phyloP scores from a whole-genome alignment of 73 alveolate species.

The Stentor roeselii region DNA sequence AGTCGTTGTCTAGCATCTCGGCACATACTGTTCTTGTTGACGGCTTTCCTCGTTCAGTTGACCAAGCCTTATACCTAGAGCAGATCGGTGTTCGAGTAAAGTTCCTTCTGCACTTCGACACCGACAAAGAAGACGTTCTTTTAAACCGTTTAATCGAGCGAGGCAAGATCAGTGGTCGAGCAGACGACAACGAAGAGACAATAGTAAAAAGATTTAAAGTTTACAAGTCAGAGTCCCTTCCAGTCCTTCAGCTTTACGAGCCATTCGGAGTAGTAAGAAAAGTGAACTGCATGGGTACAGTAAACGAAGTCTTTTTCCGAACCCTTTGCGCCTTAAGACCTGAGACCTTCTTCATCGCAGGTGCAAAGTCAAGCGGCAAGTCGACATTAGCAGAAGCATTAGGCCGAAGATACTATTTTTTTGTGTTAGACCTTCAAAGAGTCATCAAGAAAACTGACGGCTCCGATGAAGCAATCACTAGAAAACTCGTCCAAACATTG shows the following conservation, averaged over 20 bases:
- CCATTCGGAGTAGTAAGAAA: constrained; percentile 68
- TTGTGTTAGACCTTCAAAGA: constrained; percentile 39
- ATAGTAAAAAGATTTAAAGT: constrained; percentile 92
- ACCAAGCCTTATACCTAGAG: constrained; percentile 74
- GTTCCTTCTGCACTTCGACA: constrained; percentile 23
- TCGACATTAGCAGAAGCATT: constrained; percentile 59
- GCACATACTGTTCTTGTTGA: constrained; percentile 68
- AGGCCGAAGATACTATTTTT: constrained; percentile 64
- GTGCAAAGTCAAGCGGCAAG: constrained; percentile 82
- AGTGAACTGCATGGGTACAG: constrained; percentile 60
- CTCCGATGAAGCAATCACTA: constrained; percentile 43
- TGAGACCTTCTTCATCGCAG: constrained; percentile 66
- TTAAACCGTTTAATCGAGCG: constrained; percentile 85
- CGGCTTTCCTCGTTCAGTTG: constrained; percentile 88
- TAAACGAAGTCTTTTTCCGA: constrained; percentile 64
- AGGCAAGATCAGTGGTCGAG: constrained; percentile 90
- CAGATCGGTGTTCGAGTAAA: constrained; percentile 35
- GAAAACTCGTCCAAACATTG: constrained; percentile 48
- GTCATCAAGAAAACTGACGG: constrained; percentile 32
- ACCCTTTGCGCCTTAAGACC: constrained; percentile 71
- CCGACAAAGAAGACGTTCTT: constrained; percentile 77
- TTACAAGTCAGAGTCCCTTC: constrained; percentile 86
- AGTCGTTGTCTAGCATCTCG: constrained; percentile 46
- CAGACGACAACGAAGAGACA: constrained; percentile 97
- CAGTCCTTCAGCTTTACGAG: constrained; percentile 73